phyloP scores from a whole-genome alignment of 768 basidiomycete genomes.

The Lentinula boryana region DNA sequence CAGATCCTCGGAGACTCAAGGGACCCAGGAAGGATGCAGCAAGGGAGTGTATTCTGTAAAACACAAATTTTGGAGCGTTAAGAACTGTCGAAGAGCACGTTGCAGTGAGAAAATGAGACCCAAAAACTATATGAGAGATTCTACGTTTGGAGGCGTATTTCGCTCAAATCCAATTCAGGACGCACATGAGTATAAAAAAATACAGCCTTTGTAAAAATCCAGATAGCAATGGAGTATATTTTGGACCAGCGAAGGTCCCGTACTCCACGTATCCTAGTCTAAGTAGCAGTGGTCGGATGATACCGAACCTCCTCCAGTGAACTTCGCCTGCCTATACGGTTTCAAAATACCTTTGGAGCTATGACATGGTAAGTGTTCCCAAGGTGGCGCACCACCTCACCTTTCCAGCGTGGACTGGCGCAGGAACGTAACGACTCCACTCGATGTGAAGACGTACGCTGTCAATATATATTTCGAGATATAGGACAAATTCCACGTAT shows the following conservation, averaged over 20 bases:
- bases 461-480: not conserved
- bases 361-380: not conserved
- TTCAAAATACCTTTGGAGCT: not conserved
- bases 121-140: no score
- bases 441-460: not conserved
- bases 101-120: no score
- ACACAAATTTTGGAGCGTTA: no score
- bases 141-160: no score
- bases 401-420: not conserved
- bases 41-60: no score
- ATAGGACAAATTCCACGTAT: not conserved
- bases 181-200: no score
- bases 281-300: not conserved
- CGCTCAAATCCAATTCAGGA: no score
- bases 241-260: not conserved
- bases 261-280: not conserved
- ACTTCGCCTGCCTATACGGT: not conserved
- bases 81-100: no score
- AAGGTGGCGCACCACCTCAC: not conserved
- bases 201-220: no score
- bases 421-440: not conserved
- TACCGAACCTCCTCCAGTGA: not conserved
- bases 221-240: not conserved
- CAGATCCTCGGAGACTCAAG: no score
- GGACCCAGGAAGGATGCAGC: no score